Evolutionary conservation across 176 grass and related monocot species (phyloP).

Genomic region (Oryza glumipatula): DNA sequence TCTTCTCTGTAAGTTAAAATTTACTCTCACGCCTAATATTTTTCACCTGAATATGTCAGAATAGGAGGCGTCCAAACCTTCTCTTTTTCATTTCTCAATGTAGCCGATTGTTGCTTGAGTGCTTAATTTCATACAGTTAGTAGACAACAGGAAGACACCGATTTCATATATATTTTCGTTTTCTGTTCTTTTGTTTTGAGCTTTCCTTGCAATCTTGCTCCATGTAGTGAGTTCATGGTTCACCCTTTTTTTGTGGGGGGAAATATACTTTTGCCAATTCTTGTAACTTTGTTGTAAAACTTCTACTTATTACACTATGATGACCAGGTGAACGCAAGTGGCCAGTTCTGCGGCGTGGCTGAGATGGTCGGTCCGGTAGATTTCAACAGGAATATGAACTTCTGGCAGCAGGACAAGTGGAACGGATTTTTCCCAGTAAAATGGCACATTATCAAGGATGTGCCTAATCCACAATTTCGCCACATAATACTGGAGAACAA

Average conservation of each 20-base stretch:
- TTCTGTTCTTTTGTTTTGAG: background rate
- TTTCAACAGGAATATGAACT: slow-evolving; percentile 84
- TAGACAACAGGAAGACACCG: background rate
- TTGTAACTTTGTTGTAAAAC: slow-evolving; percentile 13
- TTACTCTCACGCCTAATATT: slow-evolving; percentile 7
- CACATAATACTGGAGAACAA: slow-evolving; percentile 98
- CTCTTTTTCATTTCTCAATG: slow-evolving; percentile 8
- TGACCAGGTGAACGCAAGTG: slow-evolving; percentile 89
- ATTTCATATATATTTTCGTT: background rate
- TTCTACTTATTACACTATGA: slow-evolving; percentile 22
- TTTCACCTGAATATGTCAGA: slow-evolving; percentile 2
- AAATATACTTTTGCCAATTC: slow-evolving; percentile 1
- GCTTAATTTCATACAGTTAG: slow-evolving; percentile 6
- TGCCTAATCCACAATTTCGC: slow-evolving; percentile 90
- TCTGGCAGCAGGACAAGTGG: slow-evolving; percentile 99
- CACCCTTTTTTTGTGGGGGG: background rate
- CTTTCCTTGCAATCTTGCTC: slow-evolving; percentile 4
- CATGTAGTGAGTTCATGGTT: background rate
- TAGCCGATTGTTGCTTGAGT: slow-evolving; percentile 16
- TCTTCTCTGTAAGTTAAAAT: slow-evolving; percentile 87
- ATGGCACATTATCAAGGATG: slow-evolving; percentile 96
- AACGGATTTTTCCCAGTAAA: slow-evolving; percentile 89
- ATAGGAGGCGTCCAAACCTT: slow-evolving; percentile 11
- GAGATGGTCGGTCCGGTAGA: slow-evolving; percentile 91
- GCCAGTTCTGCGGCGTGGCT: slow-evolving; percentile 91